phyloP scores from a whole-genome alignment of 768 basidiomycete species.

The Phanerodontia chrysosporium region DNA sequence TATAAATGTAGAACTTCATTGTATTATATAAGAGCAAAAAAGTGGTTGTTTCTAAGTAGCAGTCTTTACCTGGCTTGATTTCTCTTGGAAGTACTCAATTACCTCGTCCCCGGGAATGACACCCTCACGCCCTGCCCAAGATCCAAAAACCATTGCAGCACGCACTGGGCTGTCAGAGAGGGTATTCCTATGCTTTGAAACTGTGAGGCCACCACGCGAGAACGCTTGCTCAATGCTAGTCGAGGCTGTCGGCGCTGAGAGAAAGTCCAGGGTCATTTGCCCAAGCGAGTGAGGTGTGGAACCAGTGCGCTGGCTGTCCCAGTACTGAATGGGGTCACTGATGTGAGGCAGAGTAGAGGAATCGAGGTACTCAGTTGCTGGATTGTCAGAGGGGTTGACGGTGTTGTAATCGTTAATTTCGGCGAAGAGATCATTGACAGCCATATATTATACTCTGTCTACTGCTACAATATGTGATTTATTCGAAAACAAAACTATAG shows the following conservation, averaged over 20 bases:
- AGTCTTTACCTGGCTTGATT: too few species aligned
- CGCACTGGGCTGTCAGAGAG: slow-evolving; percentile 23
- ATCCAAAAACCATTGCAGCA: slow-evolving; percentile 23
- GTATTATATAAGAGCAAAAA: too few species aligned
- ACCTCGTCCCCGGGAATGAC: slow-evolving; percentile 7
- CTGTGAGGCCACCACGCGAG: slow-evolving; percentile 24
- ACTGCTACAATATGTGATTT: too few species aligned
- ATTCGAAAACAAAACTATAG: too few species aligned
- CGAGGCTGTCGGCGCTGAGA: slow-evolving; percentile 21
- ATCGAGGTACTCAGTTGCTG: neutral
- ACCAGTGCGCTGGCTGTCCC: neutral
- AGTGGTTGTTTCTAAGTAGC: too few species aligned
- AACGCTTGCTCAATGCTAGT: slow-evolving; percentile 29
- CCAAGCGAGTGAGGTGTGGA: neutral
- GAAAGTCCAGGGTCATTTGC: slow-evolving; percentile 11
- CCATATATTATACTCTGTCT: too few species aligned
- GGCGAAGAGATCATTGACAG: neutral
- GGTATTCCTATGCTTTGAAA: slow-evolving; percentile 10
- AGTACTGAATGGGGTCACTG: slow-evolving; percentile 3
- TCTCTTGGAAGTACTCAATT: neutral
- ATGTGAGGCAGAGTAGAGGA: neutral
- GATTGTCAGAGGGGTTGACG: neutral
- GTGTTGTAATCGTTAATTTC: neutral
- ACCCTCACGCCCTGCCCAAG: slow-evolving; percentile 17
- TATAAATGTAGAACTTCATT: too few species aligned